phyloP scores from a whole-genome alignment of 2,329 filamentous ascomycete species.

The Colletotrichum theobromicola region DNA sequence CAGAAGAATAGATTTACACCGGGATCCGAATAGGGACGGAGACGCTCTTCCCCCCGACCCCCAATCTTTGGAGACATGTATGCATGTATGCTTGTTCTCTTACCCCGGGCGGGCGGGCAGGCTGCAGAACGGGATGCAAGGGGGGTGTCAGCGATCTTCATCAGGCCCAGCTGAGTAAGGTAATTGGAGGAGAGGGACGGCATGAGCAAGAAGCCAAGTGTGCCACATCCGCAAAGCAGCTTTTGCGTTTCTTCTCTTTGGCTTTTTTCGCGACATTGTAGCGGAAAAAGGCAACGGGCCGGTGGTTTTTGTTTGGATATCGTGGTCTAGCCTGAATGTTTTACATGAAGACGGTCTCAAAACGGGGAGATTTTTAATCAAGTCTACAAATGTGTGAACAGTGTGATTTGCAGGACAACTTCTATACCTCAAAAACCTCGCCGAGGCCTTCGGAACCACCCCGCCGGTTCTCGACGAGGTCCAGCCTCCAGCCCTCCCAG shows the following conservation, averaged over 20 bases:
- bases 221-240: neutral
- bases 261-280: neutral
- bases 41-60: too few relatives aligned
- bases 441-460: slow-evolving; percentile 65
- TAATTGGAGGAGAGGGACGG: neutral
- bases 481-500: slow-evolving; percentile 72
- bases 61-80: too few relatives aligned
- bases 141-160: neutral
- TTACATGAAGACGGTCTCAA: neutral
- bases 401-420: neutral
- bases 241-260: neutral
- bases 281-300: neutral
- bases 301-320: neutral
- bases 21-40: neutral
- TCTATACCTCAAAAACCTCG: slow-evolving; percentile 68
- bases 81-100: too few relatives aligned
- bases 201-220: neutral
- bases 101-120: neutral
- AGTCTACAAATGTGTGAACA: neutral
- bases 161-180: neutral
- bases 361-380: neutral
- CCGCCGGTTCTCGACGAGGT: slow-evolving; percentile 64
- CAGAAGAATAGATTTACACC: neutral
- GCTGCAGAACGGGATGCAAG: neutral
- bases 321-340: neutral